phyloP scores from a whole-genome alignment of 163 green algal genomes.

The Smithsoniella earleae region DNA sequence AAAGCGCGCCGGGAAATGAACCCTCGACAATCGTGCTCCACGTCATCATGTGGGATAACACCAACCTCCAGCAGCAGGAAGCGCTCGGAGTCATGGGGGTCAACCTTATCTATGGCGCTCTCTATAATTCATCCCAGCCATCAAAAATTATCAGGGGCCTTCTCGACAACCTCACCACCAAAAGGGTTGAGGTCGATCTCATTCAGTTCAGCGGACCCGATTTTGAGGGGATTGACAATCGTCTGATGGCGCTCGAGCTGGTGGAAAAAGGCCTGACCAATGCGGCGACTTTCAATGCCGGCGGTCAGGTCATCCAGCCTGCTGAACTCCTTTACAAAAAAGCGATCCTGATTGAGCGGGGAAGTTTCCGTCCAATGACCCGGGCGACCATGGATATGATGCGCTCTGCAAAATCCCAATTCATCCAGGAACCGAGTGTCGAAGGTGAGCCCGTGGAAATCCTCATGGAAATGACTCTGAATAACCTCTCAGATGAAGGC shows the following conservation, averaged over 20 bases:
- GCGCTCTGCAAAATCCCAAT: slow-evolving; percentile 38
- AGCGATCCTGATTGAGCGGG: no score
- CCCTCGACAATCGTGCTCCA: slow-evolving; percentile 47
- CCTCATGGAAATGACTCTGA: background rate
- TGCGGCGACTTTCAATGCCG: slow-evolving; percentile 42
- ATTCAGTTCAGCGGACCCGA: slow-evolving; percentile 42
- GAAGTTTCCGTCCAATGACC: no score
- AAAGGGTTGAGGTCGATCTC: slow-evolving; percentile 42
- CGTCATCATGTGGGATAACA: slow-evolving; percentile 45
- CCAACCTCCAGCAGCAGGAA: slow-evolving; percentile 43
- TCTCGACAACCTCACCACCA: slow-evolving; percentile 8
- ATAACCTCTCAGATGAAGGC: no score
- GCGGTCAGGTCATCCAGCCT: slow-evolving; percentile 32
- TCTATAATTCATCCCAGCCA: slow-evolving; percentile 31
- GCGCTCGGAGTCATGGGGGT: slow-evolving; percentile 47
- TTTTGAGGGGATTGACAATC: slow-evolving; percentile 41
- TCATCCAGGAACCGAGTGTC: no score
- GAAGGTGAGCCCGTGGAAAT: no score
- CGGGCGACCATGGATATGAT: no score
- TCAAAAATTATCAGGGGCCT: slow-evolving; percentile 21
- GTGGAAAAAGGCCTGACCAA: slow-evolving; percentile 45
- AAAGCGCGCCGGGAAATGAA: slow-evolving; percentile 34
- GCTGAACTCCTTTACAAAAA: no score
- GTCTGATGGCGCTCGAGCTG: slow-evolving; percentile 39
- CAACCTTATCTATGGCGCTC: slow-evolving; percentile 44